Evolutionary conservation across 2,329 filamentous ascomycete genomes (phyloP).

Genomic region (Rachicladosporium sp.): DNA sequence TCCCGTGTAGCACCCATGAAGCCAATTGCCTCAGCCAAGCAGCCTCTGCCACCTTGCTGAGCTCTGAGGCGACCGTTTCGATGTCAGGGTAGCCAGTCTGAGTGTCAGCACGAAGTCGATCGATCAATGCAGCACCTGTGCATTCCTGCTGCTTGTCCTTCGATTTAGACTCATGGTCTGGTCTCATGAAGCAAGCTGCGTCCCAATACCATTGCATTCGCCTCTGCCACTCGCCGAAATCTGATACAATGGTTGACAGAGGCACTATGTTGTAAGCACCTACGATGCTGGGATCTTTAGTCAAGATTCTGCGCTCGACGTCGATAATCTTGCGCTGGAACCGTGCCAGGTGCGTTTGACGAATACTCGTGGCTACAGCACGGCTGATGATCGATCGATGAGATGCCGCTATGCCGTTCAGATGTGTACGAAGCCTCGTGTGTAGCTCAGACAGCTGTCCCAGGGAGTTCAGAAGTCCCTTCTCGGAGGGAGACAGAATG

Average conservation of each 20-base stretch:
- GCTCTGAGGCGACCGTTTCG: conserved; percentile 58
- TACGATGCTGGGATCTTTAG: conserved; percentile 64
- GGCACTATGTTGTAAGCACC: conserved; percentile 91
- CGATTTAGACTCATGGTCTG: conserved; percentile 8
- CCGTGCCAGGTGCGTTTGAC: conserved; percentile 58
- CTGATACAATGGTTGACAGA: conserved; percentile 66
- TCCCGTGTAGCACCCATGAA: conserved; percentile 82
- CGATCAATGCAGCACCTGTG: conserved; percentile 53
- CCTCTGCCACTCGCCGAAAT: conserved; percentile 79
- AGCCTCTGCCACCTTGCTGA: conserved; percentile 69
- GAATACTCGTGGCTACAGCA: conserved; percentile 69
- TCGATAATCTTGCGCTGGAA: conserved; percentile 78
- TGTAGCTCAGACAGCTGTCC: conserved; percentile 73
- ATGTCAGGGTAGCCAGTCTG: conserved; percentile 85
- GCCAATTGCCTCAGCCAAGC: conserved; percentile 87
- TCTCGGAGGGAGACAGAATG: conserved; percentile 60
- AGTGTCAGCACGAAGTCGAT: conserved; percentile 61
- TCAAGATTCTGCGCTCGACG: conserved; percentile 68
- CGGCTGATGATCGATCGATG: conserved; percentile 78
- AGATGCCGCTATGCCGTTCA: conserved; percentile 52
- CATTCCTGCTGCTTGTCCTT: conserved; percentile 7
- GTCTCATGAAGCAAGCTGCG: conserved; percentile 56
- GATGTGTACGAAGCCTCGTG: conserved; percentile 55
- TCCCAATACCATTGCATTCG: conserved; percentile 78
- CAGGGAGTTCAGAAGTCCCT: conserved; percentile 65